A percentile compares a stretch with the other conserved stretches of the same genome.
These are phyloP conservation scores for Phytophthora nicotianae DNA, from an alignment of 352 stramenopile genomes.

Conservation along the genomic window DNA sequence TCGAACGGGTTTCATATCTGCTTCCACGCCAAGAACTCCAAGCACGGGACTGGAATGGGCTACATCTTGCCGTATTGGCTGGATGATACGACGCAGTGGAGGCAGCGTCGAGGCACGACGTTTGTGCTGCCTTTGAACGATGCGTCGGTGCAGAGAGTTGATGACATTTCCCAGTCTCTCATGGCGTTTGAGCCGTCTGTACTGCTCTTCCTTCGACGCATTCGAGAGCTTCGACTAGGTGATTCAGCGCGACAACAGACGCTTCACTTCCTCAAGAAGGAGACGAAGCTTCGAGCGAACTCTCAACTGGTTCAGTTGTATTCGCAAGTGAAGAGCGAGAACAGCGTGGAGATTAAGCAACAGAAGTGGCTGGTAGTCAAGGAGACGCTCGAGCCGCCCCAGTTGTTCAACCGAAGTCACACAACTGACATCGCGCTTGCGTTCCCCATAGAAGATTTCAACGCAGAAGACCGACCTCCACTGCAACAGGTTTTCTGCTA, in stretches of 20 bases:
- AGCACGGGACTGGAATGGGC: conserved; percentile 54
- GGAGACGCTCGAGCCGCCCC: conserved; percentile 33
- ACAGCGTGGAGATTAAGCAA: conserved; percentile 22
- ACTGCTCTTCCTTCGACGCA: conserved; percentile 78
- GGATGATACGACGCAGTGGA: conserved; percentile 48
- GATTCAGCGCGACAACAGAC: conserved; percentile 44
- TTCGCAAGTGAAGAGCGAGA: conserved; percentile 29
- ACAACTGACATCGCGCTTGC: conserved; percentile 67
- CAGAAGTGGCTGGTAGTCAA: conserved; percentile 76
- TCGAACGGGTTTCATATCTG: conserved; percentile 89
- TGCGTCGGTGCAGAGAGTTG: conserved; percentile 41
- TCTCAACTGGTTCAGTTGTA: conserved; percentile 45
- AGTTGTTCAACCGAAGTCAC: conserved; percentile 26
- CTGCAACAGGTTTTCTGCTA: conserved; percentile 88
- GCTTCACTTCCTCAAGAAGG: conserved; percentile 57
- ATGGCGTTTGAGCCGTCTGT: conserved; percentile 77
- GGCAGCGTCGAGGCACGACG: conserved; percentile 53
- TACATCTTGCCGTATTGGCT: conserved; percentile 89
- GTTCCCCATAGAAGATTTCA: conserved; percentile 38
- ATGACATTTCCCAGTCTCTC: conserved; percentile 70
- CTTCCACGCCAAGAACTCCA: conserved; percentile 66
- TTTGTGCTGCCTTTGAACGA: conserved; percentile 81
- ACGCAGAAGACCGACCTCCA: conserved; percentile 36
- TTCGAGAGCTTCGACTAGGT: conserved; percentile 62
- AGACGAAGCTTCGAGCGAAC: conserved; percentile 31